Base-by-base conservation (phyloP, 2,329 filamentous ascomycete species). In the Curvularia hawaiiensis region DNA sequence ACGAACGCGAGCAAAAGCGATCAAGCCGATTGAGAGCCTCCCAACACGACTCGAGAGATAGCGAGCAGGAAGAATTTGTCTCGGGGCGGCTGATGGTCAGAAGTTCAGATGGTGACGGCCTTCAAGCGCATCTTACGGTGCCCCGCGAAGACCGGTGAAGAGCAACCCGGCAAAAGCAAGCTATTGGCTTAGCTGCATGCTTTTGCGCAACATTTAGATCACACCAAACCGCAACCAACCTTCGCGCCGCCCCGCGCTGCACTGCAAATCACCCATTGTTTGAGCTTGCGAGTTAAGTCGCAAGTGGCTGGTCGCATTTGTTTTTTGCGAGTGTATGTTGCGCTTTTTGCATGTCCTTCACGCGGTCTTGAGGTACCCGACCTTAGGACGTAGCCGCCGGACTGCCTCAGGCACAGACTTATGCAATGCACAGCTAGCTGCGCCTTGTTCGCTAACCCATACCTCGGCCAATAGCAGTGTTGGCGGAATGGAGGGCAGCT, bases 111-210 rank as follows among this genome's bases (percentile, higher is more conserved):
- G 61, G 65, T 57, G 54, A 63, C 63, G 62, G 61, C 63, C 61
- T 62, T 63, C 58, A 63, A 59, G 64, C 60, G 56, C 68, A 68
- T 65, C 66, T 69, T 61, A 73, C 64, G 58, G 58, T 64, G 62
- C 72, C 71, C 73, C 72, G 69, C 73, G 63, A 66, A 51, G 62
- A 74, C 74, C 74, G 74, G 74, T 76, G 64, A 75, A 68, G 57
- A 63, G 55, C 40, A 58, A 61, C 61, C 46, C 63, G 59, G 56
- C 47, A 62, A 60, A 67, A 67, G 68, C 67, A 66, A 62, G 63
- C 67, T 68, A 72, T 71, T 71, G 71, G 69, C 57, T 60, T 69
- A 73, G 69, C 67, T 65, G 66, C 66, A 74, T 68, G 58, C 55
- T 56, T 58, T 54, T 69, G 68, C 65, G 68, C 67, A 69, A 61